These are phyloP conservation scores for Nitzschia sp. DNA, from an alignment of 108 stramenopile species.

Conservation along the genomic window DNA sequence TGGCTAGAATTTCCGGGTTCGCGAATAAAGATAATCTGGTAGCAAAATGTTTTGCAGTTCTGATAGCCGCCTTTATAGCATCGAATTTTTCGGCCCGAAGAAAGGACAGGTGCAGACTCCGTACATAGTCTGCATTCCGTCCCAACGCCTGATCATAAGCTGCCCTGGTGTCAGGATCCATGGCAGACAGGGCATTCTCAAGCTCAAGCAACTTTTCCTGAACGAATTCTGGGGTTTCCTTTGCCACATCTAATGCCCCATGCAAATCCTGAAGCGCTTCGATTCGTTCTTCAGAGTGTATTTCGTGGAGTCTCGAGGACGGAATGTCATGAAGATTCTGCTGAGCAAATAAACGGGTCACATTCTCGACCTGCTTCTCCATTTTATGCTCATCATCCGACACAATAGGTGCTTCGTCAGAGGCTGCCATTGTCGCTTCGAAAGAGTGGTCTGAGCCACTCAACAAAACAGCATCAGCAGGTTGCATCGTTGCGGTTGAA, in stretches of 20 bases:
- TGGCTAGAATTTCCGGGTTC: background rate
- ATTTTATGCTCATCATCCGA: no score
- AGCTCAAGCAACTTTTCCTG: background rate
- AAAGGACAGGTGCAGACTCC: slow-evolving; percentile 21
- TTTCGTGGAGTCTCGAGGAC: background rate
- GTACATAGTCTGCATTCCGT: slow-evolving; percentile 14
- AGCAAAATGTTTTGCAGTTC: slow-evolving; percentile 17
- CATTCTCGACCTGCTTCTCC: background rate
- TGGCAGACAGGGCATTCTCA: background rate
- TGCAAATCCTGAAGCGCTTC: slow-evolving; percentile 22
- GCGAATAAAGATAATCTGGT: slow-evolving; percentile 28
- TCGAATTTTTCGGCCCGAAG: slow-evolving; percentile 27
- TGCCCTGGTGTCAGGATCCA: background rate
- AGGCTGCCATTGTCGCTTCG: no score
- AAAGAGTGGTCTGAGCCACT: no score
- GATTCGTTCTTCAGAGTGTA: slow-evolving; percentile 14
- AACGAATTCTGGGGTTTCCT: slow-evolving; percentile 22
- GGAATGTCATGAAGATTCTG: slow-evolving; percentile 12
- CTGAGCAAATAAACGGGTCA: background rate
- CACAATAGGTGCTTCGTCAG: no score
- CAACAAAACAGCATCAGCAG: no score
- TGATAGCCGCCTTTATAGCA: slow-evolving; percentile 15
- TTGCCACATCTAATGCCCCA: slow-evolving; percentile 4
- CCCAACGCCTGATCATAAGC: background rate
- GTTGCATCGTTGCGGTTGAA: no score